Evolutionary conservation across 495 filamentous ascomycete species (phyloP).

Genomic region (Stereocaulon alpinum): DNA sequence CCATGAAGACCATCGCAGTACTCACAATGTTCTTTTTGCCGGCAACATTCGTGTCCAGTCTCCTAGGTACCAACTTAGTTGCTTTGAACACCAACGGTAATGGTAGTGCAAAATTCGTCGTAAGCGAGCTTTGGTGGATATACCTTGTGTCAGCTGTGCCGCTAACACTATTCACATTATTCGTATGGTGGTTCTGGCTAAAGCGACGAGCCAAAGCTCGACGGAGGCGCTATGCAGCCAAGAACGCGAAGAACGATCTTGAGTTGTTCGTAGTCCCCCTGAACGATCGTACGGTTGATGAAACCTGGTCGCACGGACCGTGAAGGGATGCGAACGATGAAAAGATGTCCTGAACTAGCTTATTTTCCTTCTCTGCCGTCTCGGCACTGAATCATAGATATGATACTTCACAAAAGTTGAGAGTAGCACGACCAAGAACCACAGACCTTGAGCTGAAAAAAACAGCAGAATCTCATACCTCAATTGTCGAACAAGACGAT

Average conservation of each 20-base stretch:
- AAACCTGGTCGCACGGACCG: no score
- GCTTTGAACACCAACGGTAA: background rate
- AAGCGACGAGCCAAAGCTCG: background rate
- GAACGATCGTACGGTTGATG: no score
- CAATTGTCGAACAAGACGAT: no score
- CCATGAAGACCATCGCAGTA: slow-evolving; percentile 29
- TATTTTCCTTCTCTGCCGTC: no score
- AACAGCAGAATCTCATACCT: no score
- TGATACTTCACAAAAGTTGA: no score
- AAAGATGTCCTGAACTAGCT: no score
- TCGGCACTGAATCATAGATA: no score
- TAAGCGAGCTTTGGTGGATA: slow-evolving; percentile 15
- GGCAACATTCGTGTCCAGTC: slow-evolving; percentile 30
- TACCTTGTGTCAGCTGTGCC: slow-evolving; percentile 11
- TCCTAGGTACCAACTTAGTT: slow-evolving; percentile 8
- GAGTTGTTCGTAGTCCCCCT: no score
- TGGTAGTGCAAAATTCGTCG: slow-evolving; percentile 1
- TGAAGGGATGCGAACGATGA: no score
- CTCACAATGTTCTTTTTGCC: slow-evolving; percentile 29
- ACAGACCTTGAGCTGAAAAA: no score
- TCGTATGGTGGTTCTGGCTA: slow-evolving; percentile 1
- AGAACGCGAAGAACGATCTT: background rate
- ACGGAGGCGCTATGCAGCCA: background rate
- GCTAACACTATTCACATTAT: slow-evolving; percentile 5
- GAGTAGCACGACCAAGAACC: no score